Evolutionary conservation across 2,329 filamentous ascomycete genomes (phyloP), one percentile per base, ranked within the genome.

Genomic region (Colletotrichum sansevieriae): DNA sequence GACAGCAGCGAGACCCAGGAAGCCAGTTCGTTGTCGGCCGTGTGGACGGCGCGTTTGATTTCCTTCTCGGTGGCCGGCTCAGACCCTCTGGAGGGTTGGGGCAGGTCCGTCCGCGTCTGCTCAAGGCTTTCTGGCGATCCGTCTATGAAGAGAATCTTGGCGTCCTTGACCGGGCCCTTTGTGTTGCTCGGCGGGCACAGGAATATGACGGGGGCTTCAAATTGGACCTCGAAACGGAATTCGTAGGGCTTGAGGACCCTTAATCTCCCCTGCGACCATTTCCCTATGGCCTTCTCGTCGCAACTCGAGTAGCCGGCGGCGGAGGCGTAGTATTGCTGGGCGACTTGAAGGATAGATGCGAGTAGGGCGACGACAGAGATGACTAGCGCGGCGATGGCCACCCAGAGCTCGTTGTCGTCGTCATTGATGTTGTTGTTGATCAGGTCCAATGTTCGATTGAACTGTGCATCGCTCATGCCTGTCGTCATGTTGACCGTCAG

Each of bases 11-110:
- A 79, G 4, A 85, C 78, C 86, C 86, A 88, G 1, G 85, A 86
- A 3, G 84, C 84, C n/a, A 82, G 76, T 73, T 88, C 86, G 63
- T 87, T 87, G 71, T 88, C 84, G 6, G 85, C 84, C 2, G 86
- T 88, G 70, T 86, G 85, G 0, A 88, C 79, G 2, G 59, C 47
- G 15, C 68, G 65, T 29, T 59, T 68, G 29, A 29, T 44, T 68
- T 80, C 72, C 71, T 78, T 78, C 8, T 59, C 63, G 13, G 74
- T 33, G 20, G 44, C 18, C 68, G 66, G 12, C 18, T 55, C 20
- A 33, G 18, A 9, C 43, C 33, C 7, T 41, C 52, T 12, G 20
- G 6, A 29, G 2, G 12, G 4, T 18, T n/a, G 8, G 18, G 10
- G 33, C 8, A 76, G 54, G 11, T 77, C 74, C 0, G 79, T 77